A percentile compares a stretch with the other conserved stretches of the same genome.
Conservation (phyloP, 306 rosid genomes). For the Acmispon strigosus region DNA sequence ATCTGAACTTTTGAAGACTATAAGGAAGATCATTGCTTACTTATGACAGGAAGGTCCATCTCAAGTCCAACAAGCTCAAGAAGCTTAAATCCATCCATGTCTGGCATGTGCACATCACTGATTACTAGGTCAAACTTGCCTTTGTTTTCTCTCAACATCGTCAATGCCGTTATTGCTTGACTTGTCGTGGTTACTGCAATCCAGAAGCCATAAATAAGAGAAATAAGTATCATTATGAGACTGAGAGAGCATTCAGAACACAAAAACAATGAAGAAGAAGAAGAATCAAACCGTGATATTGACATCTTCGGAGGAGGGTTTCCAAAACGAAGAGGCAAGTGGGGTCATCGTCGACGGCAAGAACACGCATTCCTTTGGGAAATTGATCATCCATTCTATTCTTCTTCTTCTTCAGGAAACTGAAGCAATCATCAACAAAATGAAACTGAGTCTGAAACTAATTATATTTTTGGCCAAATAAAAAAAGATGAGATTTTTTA, state of each 20-base stretch:
- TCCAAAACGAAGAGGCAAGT: slow-evolving; percentile 74
- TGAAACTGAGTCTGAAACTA: background rate
- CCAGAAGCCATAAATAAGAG: slow-evolving; percentile 9
- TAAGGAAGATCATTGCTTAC: slow-evolving; percentile 34
- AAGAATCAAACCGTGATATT: slow-evolving; percentile 68
- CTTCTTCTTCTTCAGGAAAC: background rate
- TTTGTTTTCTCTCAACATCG: slow-evolving; percentile 75
- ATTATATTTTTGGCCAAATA: too few species aligned
- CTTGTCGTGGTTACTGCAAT: slow-evolving; percentile 78
- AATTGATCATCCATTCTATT: slow-evolving; percentile 48
- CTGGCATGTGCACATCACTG: slow-evolving; percentile 99
- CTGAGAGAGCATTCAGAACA: too few species aligned
- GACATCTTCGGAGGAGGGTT: slow-evolving; percentile 75
- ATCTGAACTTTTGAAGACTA: background rate
- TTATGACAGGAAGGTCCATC: slow-evolving; percentile 99
- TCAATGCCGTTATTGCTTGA: slow-evolving; percentile 76
- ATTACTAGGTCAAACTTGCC: slow-evolving; percentile 84
- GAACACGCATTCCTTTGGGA: slow-evolving; percentile 95
- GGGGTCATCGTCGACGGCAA: slow-evolving; percentile 92
- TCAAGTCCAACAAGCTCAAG: slow-evolving; percentile 97
- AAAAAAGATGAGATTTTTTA: too few species aligned
- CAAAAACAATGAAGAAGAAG: background rate
- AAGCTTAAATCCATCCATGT: slow-evolving; percentile 99
- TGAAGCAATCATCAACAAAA: background rate
- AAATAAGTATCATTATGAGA: slow-evolving; percentile 8